Conservation (phyloP, 1,284 basidiomycete species). For the Marasmius oreades region DNA sequence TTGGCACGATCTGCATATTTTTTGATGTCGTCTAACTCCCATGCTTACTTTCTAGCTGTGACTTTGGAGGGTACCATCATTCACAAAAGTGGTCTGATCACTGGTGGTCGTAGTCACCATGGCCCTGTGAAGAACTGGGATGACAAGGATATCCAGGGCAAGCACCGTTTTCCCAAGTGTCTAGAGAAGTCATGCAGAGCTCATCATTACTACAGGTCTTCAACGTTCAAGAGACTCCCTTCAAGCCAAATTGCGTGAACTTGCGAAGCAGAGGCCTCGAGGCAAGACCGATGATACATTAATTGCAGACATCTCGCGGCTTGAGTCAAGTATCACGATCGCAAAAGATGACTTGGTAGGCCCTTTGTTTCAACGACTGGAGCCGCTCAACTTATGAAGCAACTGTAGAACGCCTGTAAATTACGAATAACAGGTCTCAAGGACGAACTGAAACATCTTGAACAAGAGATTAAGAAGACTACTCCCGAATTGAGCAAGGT, state of each 20-base stretch:
- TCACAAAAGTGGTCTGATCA: slow-evolving; percentile 96
- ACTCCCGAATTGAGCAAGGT: slow-evolving; percentile 70
- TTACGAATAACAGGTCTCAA: slow-evolving; percentile 67
- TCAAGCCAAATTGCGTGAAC: slow-evolving; percentile 76
- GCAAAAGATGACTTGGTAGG: slow-evolving; percentile 82
- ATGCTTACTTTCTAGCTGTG: slow-evolving; percentile 60
- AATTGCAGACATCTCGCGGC: slow-evolving; percentile 70
- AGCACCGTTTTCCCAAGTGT: slow-evolving; percentile 8
- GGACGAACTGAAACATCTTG: slow-evolving; percentile 77
- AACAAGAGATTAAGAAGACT: slow-evolving; percentile 66
- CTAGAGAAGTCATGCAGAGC: background rate
- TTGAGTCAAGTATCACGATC: slow-evolving; percentile 73
- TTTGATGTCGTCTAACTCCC: slow-evolving; percentile 1
- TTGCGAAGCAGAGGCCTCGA: slow-evolving; percentile 78
- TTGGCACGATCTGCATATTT: background rate
- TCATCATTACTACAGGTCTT: slow-evolving; percentile 46
- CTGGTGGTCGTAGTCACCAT: slow-evolving; percentile 84
- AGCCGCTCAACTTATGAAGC: background rate
- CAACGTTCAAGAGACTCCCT: slow-evolving; percentile 73
- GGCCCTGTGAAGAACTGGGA: slow-evolving; percentile 83
- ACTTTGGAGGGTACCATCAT: slow-evolving; percentile 97
- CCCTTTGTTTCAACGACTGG: slow-evolving; percentile 7
- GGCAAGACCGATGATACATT: slow-evolving; percentile 81
- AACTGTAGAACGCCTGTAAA: slow-evolving; percentile 55
- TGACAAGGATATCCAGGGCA: slow-evolving; percentile 88